Conservation (phyloP, 2,329 filamentous ascomycete species). For the Aspergillus clavatus region DNA sequence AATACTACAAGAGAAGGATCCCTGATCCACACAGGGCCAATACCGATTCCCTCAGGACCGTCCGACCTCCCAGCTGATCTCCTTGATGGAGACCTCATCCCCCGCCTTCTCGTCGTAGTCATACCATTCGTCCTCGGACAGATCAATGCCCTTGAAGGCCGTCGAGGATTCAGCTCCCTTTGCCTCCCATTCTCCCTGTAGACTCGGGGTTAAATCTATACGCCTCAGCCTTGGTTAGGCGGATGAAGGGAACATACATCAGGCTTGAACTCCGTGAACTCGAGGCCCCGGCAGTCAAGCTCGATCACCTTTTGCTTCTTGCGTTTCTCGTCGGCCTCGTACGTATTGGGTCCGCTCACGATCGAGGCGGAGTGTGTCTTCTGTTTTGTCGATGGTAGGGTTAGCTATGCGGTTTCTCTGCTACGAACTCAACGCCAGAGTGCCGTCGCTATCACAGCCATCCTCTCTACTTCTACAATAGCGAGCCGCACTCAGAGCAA, state of each 20-base stretch:
- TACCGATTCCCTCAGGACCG: slow-evolving; percentile 57
- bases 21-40: neutral
- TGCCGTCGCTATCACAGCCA: too few relatives aligned
- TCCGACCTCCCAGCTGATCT: slow-evolving; percentile 79
- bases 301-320: slow-evolving; percentile 76
- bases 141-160: slow-evolving; percentile 75
- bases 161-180: slow-evolving; percentile 75
- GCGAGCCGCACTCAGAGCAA: too few relatives aligned
- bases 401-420: too few relatives aligned
- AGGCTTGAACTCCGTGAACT: slow-evolving; percentile 84
- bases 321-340: slow-evolving; percentile 49
- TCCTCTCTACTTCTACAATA: too few relatives aligned
- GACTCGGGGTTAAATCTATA: slow-evolving; percentile 5
- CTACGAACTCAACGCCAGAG: too few relatives aligned
- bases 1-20: too few relatives aligned
- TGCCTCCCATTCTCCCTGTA: slow-evolving; percentile 81
- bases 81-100: slow-evolving; percentile 89
- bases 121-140: slow-evolving; percentile 91
- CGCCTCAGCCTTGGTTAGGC: neutral
- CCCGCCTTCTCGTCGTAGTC: slow-evolving; percentile 94
- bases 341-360: slow-evolving; percentile 66
- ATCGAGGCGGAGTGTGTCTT: slow-evolving; percentile 67
- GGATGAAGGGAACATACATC: slow-evolving; percentile 59
- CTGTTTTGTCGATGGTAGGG: too few relatives aligned
- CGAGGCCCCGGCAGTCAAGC: slow-evolving; percentile 89